A percentile compares a stretch with the other conserved stretches of the same genome.
Conservation (phyloP, 2,329 filamentous ascomycete species). For the Bipolaris oryzae region DNA sequence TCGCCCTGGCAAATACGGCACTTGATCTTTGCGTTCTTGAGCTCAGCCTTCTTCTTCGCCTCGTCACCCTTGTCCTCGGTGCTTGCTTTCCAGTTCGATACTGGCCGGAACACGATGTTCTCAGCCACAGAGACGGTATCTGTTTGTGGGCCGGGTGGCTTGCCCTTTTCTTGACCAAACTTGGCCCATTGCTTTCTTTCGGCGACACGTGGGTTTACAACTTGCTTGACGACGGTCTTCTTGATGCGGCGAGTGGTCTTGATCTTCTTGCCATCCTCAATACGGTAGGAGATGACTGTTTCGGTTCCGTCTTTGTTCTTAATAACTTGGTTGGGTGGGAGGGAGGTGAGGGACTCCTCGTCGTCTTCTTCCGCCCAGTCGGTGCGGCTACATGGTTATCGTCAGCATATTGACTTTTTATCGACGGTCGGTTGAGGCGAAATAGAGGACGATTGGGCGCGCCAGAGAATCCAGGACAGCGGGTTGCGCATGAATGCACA, state of each 20-base stretch:
- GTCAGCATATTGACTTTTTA: slow-evolving; percentile 12
- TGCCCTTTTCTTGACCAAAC: slow-evolving; percentile 89
- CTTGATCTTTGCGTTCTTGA: slow-evolving; percentile 99
- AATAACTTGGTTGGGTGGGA: slow-evolving; percentile 84
- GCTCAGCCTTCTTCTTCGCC: slow-evolving; percentile 69
- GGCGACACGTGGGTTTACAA: slow-evolving; percentile 94
- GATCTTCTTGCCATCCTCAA: slow-evolving; percentile 92
- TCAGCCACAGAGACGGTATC: slow-evolving; percentile 95
- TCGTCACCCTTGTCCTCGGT: slow-evolving; percentile 77
- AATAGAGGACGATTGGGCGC: background rate
- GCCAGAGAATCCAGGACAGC: background rate
- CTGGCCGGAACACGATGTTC: slow-evolving; percentile 96
- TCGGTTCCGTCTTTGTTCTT: slow-evolving; percentile 99
- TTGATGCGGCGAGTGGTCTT: slow-evolving; percentile 97
- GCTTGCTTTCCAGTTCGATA: slow-evolving; percentile 90
- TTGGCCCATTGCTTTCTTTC: slow-evolving; percentile 93
- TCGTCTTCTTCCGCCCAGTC: slow-evolving; percentile 94
- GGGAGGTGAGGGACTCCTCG: slow-evolving; percentile 73
- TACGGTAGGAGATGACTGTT: slow-evolving; percentile 86
- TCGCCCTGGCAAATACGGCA: slow-evolving; percentile 98
- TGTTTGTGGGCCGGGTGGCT: slow-evolving; percentile 77
- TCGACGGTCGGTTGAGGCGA: background rate
- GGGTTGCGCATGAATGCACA: background rate
- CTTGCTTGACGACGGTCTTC: slow-evolving; percentile 86
- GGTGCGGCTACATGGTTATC: slow-evolving; percentile 55